A percentile compares a stretch with the other conserved stretches of the same genome.
Conservation (phyloP, 2,329 filamentous ascomycete species). For the Aureobasidium sp. region DNA sequence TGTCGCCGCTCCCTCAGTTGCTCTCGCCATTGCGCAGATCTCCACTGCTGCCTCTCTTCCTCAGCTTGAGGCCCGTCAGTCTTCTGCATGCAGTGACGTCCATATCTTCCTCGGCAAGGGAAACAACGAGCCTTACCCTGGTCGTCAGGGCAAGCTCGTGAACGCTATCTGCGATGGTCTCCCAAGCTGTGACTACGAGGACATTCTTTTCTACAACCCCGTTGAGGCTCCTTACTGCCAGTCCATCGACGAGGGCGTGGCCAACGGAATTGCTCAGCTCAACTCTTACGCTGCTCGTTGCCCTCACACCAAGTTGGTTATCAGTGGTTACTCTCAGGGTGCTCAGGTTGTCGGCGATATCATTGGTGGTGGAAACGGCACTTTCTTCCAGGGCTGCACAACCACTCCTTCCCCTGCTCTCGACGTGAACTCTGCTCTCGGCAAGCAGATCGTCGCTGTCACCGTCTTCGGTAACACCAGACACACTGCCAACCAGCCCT, state of each 20-base stretch:
- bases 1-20: neutral
- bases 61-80: neutral
- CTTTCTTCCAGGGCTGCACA: constrained; percentile 32
- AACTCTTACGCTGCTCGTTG: constrained; percentile 34
- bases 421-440: constrained; percentile 16
- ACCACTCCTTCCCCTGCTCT: constrained; percentile 21
- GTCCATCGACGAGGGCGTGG: constrained; percentile 18
- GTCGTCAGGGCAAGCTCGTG: constrained; percentile 29
- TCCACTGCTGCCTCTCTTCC: neutral
- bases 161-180: constrained; percentile 28
- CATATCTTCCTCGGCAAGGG: constrained; percentile 23
- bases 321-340: constrained; percentile 40
- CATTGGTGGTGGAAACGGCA: constrained; percentile 24
- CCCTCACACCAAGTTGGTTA: constrained; percentile 35
- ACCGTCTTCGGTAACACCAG: constrained; percentile 20
- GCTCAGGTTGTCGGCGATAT: constrained; percentile 23
- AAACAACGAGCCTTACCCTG: constrained; percentile 31
- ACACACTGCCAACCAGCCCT: constrained; percentile 19
- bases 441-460: constrained; percentile 19
- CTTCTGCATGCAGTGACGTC: constrained; percentile 18
- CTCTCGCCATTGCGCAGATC: constrained; percentile 3
- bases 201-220: constrained; percentile 24
- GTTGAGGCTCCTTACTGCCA: constrained; percentile 20
- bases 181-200: constrained; percentile 27
- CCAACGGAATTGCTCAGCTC: constrained; percentile 20